phyloP scores from a whole-genome alignment of 306 rosid species.

The Biancaea sappan region DNA sequence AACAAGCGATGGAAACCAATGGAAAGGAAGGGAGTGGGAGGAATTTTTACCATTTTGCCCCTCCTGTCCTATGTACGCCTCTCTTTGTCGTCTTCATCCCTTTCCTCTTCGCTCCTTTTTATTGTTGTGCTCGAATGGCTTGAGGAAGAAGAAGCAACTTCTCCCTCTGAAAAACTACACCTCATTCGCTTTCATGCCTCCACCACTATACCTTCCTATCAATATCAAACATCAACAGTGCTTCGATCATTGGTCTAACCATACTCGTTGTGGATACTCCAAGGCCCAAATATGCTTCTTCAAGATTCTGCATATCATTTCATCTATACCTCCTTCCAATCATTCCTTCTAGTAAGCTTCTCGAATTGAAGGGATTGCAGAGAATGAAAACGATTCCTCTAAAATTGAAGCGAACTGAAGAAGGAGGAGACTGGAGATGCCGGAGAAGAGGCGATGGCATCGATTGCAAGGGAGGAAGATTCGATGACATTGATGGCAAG shows the following conservation, averaged over 20 bases:
- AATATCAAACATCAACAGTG: no score
- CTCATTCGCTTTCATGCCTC: neutral
- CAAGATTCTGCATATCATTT: slow-evolving; percentile 50
- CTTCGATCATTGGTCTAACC: neutral
- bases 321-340: slow-evolving; percentile 36
- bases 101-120: neutral
- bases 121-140: neutral
- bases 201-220: neutral
- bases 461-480: no score
- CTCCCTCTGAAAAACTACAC: no score
- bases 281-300: slow-evolving; percentile 54
- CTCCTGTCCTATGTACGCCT: no score
- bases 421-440: no score
- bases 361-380: neutral
- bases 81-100: neutral
- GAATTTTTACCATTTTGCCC: no score
- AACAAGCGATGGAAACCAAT: no score
- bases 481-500: no score
- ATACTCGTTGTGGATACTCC: slow-evolving; percentile 34
- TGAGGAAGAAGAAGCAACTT: neutral
- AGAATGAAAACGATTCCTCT: no score
- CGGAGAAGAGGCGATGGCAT: no score
- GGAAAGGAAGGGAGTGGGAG: no score
- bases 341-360: neutral
- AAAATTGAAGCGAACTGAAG: no score